phyloP scores from a whole-genome alignment of 257 asterid genomes.

The Thymus mandschuricus region DNA sequence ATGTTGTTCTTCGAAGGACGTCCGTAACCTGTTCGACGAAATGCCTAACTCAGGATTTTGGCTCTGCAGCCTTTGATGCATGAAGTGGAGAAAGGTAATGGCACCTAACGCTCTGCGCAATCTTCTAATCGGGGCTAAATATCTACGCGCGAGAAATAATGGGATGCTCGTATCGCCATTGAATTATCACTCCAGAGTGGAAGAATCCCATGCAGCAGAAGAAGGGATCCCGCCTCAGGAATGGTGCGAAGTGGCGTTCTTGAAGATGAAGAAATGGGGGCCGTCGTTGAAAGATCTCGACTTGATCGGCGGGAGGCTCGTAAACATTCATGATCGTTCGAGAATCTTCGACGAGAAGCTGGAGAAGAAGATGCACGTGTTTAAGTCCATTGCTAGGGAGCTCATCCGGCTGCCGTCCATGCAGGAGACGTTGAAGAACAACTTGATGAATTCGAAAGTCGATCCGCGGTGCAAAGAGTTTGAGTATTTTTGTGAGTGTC shows the following conservation, averaged over 20 bases:
- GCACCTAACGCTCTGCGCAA: constrained; percentile 32
- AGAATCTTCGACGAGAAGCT: constrained; percentile 58
- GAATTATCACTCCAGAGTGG: constrained; percentile 39
- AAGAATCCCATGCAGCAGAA: constrained; percentile 34
- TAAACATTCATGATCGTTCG: constrained; percentile 50
- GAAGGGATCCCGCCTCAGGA: constrained; percentile 46
- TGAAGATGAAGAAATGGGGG: constrained; percentile 62
- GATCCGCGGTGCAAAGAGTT: constrained; percentile 28
- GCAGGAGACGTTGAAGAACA: constrained; percentile 54
- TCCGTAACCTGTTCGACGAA: constrained; percentile 48
- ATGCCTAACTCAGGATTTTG: constrained; percentile 31
- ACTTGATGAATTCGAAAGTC: constrained; percentile 39
- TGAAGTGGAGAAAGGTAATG: constrained; percentile 37
- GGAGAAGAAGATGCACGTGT: constrained; percentile 55
- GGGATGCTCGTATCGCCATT: constrained; percentile 30
- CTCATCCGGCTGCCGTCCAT: constrained; percentile 62
- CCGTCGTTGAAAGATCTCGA: constrained; percentile 58
- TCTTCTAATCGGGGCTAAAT: constrained; percentile 34
- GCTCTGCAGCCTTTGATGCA: neutral
- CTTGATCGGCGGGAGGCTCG: constrained; percentile 71
- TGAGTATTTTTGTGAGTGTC: constrained; percentile 40
- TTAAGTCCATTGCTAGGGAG: constrained; percentile 57
- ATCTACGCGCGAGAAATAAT: constrained; percentile 22
- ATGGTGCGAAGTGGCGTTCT: constrained; percentile 65
- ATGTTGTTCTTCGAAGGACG: neutral